Percentiles rank a stretch among this genome's conserved stretches.
phyloP scores from a whole-genome alignment of 1,284 basidiomycete species.

The Butyriboletus regius region DNA sequence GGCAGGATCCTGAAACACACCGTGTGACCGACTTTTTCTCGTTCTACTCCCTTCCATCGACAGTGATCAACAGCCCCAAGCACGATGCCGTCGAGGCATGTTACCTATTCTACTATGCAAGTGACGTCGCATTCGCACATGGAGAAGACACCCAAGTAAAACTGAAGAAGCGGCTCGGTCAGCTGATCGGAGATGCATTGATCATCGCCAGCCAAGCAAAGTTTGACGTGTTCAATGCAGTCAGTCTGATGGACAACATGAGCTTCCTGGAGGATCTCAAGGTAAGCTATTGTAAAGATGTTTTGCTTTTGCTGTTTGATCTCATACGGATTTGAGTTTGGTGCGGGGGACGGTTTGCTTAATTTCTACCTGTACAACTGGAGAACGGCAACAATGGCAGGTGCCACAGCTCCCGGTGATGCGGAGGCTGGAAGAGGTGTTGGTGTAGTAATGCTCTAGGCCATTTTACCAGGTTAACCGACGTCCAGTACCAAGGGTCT shows the following conservation, averaged over 20 bases:
- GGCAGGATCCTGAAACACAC: slow-evolving; percentile 71
- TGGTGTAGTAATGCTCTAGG: slow-evolving; percentile 71
- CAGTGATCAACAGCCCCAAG: slow-evolving; percentile 64
- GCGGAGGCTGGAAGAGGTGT: slow-evolving; percentile 62
- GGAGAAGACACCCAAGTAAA: slow-evolving; percentile 52
- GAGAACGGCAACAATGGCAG: slow-evolving; percentile 73
- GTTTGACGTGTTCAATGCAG: slow-evolving; percentile 94
- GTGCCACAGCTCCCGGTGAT: slow-evolving; percentile 47
- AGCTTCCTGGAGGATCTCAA: slow-evolving; percentile 75
- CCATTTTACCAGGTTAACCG: not conserved
- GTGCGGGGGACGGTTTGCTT: slow-evolving; percentile 80
- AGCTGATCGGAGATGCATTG: slow-evolving; percentile 71
- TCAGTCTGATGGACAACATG: slow-evolving; percentile 92
- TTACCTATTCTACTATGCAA: slow-evolving; percentile 89
- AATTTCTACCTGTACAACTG: slow-evolving; percentile 93
- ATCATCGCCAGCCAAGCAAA: slow-evolving; percentile 72
- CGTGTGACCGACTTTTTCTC: slow-evolving; percentile 93
- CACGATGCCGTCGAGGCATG: slow-evolving; percentile 73
- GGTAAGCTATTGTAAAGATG: slow-evolving; percentile 41
- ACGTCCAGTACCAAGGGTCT: not conserved
- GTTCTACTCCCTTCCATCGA: slow-evolving; percentile 93
- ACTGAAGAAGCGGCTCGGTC: slow-evolving; percentile 66
- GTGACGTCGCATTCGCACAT: slow-evolving; percentile 55
- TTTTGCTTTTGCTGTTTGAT: not conserved
- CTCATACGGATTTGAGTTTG: slow-evolving; percentile 56